Percentiles rank a stretch among this genome's conserved stretches.
These are phyloP conservation scores for Vaccinium vitisidaea DNA, from an alignment of 148 eudicot species.

Conservation along the genomic window DNA sequence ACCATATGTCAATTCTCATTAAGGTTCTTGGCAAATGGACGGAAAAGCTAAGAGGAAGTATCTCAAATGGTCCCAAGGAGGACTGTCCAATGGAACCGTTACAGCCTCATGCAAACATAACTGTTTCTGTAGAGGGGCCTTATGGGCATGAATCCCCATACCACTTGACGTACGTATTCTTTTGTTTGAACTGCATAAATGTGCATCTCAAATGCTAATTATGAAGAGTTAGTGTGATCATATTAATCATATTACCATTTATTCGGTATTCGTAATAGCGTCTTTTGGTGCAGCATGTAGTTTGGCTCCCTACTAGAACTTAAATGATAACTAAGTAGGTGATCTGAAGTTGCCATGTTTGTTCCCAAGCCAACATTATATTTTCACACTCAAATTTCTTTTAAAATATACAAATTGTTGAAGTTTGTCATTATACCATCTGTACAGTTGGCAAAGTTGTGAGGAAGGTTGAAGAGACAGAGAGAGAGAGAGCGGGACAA, in stretches of 20 bases:
- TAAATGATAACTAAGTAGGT: background rate
- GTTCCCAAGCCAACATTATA: background rate
- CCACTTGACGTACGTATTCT: conserved; percentile 59
- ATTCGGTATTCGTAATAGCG: background rate
- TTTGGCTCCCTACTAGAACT: background rate
- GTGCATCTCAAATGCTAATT: background rate
- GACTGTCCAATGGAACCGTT: conserved; percentile 31
- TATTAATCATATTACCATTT: background rate
- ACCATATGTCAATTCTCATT: conserved; percentile 63
- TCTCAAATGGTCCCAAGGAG: conserved; percentile 36
- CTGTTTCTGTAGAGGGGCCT: conserved; percentile 89
- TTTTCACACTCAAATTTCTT: background rate
- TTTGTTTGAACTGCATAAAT: background rate
- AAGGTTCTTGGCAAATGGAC: conserved; percentile 87
- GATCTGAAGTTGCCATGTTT: background rate
- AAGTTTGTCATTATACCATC: background rate
- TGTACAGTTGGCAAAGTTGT: background rate
- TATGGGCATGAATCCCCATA: conserved; percentile 87
- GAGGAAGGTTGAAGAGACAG: background rate
- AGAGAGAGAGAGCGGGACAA: background rate
- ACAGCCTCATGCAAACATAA: conserved; percentile 35
- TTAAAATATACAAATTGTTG: background rate
- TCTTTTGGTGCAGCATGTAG: background rate
- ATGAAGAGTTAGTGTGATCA: background rate
- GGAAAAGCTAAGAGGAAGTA: conserved; percentile 41